Base-by-base conservation (phyloP, 495 filamentous ascomycete genomes). In the Penicillium verhagenii region DNA sequence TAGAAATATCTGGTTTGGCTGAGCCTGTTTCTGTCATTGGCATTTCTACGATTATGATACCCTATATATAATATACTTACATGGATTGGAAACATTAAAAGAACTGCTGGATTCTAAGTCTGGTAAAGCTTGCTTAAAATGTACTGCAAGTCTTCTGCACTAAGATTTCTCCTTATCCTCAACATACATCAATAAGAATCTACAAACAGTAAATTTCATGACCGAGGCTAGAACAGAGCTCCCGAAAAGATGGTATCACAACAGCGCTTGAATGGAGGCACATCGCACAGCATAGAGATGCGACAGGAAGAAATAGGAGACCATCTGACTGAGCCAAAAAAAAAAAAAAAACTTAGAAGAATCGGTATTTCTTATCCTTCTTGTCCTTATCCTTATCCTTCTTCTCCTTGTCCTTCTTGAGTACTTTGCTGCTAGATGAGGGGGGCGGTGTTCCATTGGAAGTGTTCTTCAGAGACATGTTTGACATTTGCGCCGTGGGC, bases 361-460 rank as follows among this genome's bases (percentile, higher is more conserved):
- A 89, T 63, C 86, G 84, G 60, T 86, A 80, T 66, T 86, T 89
- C 77, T 90, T 91, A 71, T 90, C 86, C 70, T 64, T 57, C 25
- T 76, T 71, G 25, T 75, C 67, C 69, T 90, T 91, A 71, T 89
- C 86, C 69, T 63, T 69, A 56, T 86, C 79, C 68, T 86, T 89
- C 74, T 90, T 91, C 69, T 90, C 86, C 71, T 67, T 63, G 33
- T 62, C 58, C 31, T 61, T 61, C 62, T 75, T 73, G 25, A 61
- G 58, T 0, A 53, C 50, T 42, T 73, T 73, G 18, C 67, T 63
- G 50, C 64, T 59, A 0, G 65, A 50, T 7, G 68, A 52, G 18
- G 71, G 56, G 11, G 54, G 43, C 4, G 50, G 76, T 19, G 69
- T 57, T 26, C 69, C 69, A 29, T 71, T 72, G 39, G 80, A 61